These are phyloP conservation scores for Ligustrum vulgare DNA, from an alignment of 257 asterid genomes.

Conservation along the genomic window DNA sequence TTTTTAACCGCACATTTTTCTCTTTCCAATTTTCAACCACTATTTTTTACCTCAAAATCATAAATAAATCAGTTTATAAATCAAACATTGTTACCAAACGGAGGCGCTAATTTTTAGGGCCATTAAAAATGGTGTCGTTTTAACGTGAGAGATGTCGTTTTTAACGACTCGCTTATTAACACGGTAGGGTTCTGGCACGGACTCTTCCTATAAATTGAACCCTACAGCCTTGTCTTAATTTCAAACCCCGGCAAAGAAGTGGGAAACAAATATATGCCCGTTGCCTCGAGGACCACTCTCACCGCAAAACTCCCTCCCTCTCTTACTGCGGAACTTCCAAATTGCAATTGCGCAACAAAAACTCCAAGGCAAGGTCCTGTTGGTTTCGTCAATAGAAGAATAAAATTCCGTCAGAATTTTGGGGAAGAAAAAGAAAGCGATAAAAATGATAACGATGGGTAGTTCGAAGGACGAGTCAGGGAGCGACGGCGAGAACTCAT, in stretches of 20 bases:
- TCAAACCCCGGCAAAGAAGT: conserved; percentile 16
- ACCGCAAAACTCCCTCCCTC: not conserved
- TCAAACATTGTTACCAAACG: no score
- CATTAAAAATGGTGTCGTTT: no score
- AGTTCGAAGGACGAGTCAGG: conserved; percentile 58
- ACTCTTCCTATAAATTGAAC: no score
- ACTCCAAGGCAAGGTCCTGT: not conserved
- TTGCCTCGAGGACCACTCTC: not conserved
- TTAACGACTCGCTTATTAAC: no score
- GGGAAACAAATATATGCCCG: conserved; percentile 10
- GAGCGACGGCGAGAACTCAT: conserved; percentile 64
- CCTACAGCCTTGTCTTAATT: not conserved
- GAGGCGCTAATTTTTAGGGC: no score
- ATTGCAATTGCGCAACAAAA: not conserved
- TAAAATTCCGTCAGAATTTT: not conserved
- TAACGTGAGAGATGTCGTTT: no score
- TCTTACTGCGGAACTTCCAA: not conserved
- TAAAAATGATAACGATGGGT: conserved; percentile 31
- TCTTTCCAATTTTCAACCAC: no score
- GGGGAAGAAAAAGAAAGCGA: not conserved
- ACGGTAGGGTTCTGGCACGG: no score
- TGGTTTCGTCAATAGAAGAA: not conserved
- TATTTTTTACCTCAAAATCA: no score
- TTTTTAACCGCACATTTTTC: no score
- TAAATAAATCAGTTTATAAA: no score